Evolutionary conservation across 257 asterid species (phyloP).

Genomic region (Primulina tabacum): DNA sequence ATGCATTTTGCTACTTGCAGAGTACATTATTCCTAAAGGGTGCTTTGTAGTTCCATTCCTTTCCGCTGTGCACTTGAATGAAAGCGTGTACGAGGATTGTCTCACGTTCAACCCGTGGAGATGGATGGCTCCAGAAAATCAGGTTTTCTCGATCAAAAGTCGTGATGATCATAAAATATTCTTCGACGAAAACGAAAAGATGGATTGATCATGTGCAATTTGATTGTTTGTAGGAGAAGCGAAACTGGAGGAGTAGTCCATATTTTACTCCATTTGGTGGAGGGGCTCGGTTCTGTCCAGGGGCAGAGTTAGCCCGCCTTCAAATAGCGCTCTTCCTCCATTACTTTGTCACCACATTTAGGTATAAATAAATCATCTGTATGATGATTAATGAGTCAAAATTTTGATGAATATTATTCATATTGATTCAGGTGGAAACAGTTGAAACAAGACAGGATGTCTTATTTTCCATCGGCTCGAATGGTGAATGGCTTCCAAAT

Average conservation of each 20-base stretch:
- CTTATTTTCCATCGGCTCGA: slow-evolving; percentile 91
- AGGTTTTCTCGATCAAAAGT: slow-evolving; percentile 30
- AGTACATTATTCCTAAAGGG: slow-evolving; percentile 74
- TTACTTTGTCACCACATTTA: slow-evolving; percentile 62
- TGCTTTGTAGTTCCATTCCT: slow-evolving; percentile 88
- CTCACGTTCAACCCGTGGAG: slow-evolving; percentile 87
- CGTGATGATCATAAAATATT: no score
- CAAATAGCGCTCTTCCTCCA: slow-evolving; percentile 85
- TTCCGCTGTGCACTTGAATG: slow-evolving; percentile 78
- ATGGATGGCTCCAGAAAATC: slow-evolving; percentile 78
- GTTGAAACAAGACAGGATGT: slow-evolving; percentile 72
- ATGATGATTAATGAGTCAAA: no score
- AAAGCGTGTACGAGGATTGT: slow-evolving; percentile 51
- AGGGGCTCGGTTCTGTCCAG: slow-evolving; percentile 88
- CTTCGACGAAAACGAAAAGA: no score
- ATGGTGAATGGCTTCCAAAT: slow-evolving; percentile 82
- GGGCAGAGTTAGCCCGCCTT: slow-evolving; percentile 93
- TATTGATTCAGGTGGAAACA: slow-evolving; percentile 66
- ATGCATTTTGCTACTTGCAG: slow-evolving; percentile 35
- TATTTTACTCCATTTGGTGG: slow-evolving; percentile 89
- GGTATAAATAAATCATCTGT: slow-evolving; percentile 29
- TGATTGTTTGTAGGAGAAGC: slow-evolving; percentile 50
- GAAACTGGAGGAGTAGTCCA: slow-evolving; percentile 80
- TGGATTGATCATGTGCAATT: neutral
- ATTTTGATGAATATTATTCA: no score